Evolutionary conservation across 2,329 filamentous ascomycete genomes (phyloP), one percentile per base, ranked within the genome.

Genomic region (Paradendryphiella salina): DNA sequence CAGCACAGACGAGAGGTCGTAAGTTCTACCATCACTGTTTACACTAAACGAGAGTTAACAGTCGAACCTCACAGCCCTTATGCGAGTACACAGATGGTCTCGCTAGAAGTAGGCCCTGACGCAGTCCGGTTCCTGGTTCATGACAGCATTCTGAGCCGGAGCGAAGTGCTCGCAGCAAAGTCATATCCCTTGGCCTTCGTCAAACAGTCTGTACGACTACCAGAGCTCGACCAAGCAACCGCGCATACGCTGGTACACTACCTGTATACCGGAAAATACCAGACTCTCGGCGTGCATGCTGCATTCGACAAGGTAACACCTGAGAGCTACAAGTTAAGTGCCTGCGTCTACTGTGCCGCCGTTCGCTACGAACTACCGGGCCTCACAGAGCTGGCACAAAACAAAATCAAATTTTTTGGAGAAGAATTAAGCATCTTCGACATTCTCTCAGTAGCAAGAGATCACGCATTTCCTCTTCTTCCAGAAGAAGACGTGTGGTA

Each of bases 261-360:
- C 44, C 47, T 69, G 1, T 69, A 66, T 31, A 65, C 59, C 3
- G 57, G 57, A 0, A 53, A 45, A 23, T 69, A 64, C 43, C 57
- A 69, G 32, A 48, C 49, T 2, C 47, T 67, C 6, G 28, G 44
- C 4, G 33, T 39, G 3, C 9, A 41, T 8, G 37, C 46, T 7
- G 31, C 49, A 0, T 35, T 14, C 1, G 50, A 56, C 2, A 46
- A 53, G 8, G 40, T 41, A 13, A 35, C 48, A 4, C 5, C 56
- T 3, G 18, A 47, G 1, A 47, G 21, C 5, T 67, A 66, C 45
- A 66, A 59, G 17, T 50, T 61, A 1, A 51, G 60, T 7, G 62
- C 61, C 0, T 61, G 62, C 38, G 58, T 66, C 0, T 71, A 71
- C 39, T 65, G 59, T 37, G 65, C 66, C 0, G 66, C 67, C 2